Base-by-base conservation (phyloP, 2,329 filamentous ascomycete genomes). In the Scytalidium lignicola region DNA sequence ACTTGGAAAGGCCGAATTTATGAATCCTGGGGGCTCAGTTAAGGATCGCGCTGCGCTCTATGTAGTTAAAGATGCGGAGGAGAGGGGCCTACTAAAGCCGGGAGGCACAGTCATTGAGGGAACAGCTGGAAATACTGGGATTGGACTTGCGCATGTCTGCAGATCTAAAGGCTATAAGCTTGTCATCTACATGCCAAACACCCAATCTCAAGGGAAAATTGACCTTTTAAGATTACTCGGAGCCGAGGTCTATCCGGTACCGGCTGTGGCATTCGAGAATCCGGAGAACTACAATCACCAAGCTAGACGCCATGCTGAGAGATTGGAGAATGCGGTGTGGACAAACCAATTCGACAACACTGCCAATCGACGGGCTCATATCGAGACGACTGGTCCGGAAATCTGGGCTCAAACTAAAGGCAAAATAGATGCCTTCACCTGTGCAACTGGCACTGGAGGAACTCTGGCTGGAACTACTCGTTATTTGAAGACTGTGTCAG, bases 181-280 rank as follows among this genome's bases (percentile, higher is more conserved):
- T 45, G 91, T 97, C 65, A 99, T 99, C 67, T 99, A 97, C 82
- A 97, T 99, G 93, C 93, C 93, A 62, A 88, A 99, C 76, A 97
- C 92, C 44, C 93, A 97, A 73, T 95, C 91, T 18, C 92, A 96
- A 72, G 93, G 91, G 67, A 99, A 99, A 76, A 88, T 99, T 65
- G 93, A 97, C 68, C 79, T 99, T 47, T 75, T 99, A 56, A 80
- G 92, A 8, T 76, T 97, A 29, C 80, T 99, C 9, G 93, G 93
- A 56, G 93, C 93, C 21, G 91, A 97, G 70, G 93, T 99, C 28
- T 88, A 95, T 71, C 91, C 93, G 17, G 93, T 99, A 0, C 93
- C 93, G 15, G 93, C 92, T 7, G 93, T 97, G 15, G 86, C 93
- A 3, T 97, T 95, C 64, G 91, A 97, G 55, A 89, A 97, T 73